Evolutionary conservation across 345 rosid genomes (phyloP).

Genomic region (Toxicodendron radicans): DNA sequence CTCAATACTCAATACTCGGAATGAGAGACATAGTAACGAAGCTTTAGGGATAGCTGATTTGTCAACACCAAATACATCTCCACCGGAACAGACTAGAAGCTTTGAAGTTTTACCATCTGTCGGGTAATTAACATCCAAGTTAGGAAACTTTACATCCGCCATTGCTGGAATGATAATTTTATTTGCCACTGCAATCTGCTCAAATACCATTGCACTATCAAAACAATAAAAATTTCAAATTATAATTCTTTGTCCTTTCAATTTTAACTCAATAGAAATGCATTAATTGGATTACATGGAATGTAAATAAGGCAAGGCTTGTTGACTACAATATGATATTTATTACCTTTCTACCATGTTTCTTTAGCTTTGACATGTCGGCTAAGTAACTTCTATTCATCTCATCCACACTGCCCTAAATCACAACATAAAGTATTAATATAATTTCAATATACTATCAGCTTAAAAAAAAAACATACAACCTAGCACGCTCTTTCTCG

Average conservation of each 20-base stretch:
- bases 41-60: too few species aligned
- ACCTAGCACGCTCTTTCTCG: conserved; percentile 80
- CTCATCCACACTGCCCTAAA: conserved; percentile 96
- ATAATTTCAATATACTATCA: neutral
- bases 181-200: conserved; percentile 76
- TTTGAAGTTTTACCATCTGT: too few species aligned
- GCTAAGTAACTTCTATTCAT: conserved; percentile 90
- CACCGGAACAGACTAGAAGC: too few species aligned
- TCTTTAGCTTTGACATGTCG: conserved; percentile 62
- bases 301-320: neutral
- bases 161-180: conserved; percentile 69
- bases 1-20: too few species aligned
- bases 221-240: neutral
- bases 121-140: too few species aligned
- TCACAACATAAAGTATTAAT: conserved; percentile 29
- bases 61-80: too few species aligned
- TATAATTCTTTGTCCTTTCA: neutral
- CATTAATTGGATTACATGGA: neutral
- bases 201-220: neutral
- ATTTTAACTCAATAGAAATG: neutral
- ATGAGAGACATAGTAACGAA: too few species aligned
- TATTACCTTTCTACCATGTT: conserved; percentile 94
- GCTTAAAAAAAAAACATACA: conserved; percentile 42
- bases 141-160: too few species aligned
- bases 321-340: neutral